A percentile compares a stretch with the other conserved stretches of the same genome.
Conservation (phyloP, 2,329 filamentous ascomycete genomes). For the Rutstroemia sp. region DNA sequence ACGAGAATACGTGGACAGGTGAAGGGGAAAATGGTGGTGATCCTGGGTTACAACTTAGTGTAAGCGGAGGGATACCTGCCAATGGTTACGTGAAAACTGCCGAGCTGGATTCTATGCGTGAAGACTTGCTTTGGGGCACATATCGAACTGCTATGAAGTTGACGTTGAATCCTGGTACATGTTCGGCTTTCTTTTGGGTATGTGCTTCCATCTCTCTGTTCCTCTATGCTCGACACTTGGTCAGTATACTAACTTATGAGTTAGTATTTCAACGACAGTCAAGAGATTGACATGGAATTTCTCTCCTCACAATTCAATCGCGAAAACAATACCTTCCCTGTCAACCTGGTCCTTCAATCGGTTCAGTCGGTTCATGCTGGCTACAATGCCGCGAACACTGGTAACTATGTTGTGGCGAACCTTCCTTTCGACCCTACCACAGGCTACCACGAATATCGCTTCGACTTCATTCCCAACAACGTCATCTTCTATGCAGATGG, state of each 20-base stretch:
- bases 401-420: conserved; percentile 47
- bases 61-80: conserved; percentile 35
- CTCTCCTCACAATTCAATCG: conserved; percentile 57
- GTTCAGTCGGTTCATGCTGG: conserved; percentile 48
- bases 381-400: conserved; percentile 54
- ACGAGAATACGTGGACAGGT: conserved; percentile 36
- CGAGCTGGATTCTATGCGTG: conserved; percentile 54
- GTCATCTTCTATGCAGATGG: conserved; percentile 67
- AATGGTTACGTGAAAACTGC: conserved; percentile 51
- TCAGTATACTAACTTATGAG: background rate
- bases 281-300: conserved; percentile 78
- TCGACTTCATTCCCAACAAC: conserved; percentile 58
- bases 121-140: conserved; percentile 62
- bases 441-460: conserved; percentile 70
- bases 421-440: conserved; percentile 60
- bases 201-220: conserved; percentile 11
- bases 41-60: conserved; percentile 50
- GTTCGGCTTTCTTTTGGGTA: conserved; percentile 75
- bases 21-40: conserved; percentile 37
- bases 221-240: background rate
- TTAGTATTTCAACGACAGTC: conserved; percentile 70
- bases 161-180: conserved; percentile 44
- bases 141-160: conserved; percentile 60
- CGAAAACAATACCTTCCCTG: conserved; percentile 43
- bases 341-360: conserved; percentile 73